A percentile compares a stretch with the other conserved stretches of the same genome.
These are phyloP conservation scores for Cucurbitaria berberidis DNA, from an alignment of 2,329 filamentous ascomycete genomes.

Conservation along the genomic window DNA sequence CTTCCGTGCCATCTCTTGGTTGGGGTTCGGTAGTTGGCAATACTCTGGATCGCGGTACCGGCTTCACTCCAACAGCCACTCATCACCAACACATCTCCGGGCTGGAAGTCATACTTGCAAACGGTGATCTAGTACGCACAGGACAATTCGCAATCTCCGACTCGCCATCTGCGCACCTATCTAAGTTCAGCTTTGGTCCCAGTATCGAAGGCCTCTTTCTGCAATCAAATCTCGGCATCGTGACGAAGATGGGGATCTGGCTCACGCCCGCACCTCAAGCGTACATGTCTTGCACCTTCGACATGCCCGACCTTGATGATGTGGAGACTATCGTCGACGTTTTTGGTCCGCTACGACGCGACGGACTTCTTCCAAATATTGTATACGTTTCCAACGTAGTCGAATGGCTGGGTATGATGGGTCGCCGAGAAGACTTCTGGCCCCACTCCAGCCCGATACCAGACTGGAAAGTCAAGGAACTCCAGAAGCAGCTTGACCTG, in stretches of 20 bases:
- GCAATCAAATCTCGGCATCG: slow-evolving; percentile 60
- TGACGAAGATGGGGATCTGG: slow-evolving; percentile 50
- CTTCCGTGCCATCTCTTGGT: slow-evolving; percentile 40
- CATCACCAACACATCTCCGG: slow-evolving; percentile 49
- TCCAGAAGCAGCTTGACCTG: slow-evolving; percentile 51
- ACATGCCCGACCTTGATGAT: slow-evolving; percentile 55
- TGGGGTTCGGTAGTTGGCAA: slow-evolving; percentile 47
- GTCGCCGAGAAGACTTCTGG: slow-evolving; percentile 54
- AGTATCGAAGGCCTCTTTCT: slow-evolving; percentile 56
- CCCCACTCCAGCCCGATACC: slow-evolving; percentile 53
- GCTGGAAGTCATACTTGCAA: slow-evolving; percentile 46
- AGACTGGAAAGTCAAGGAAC: slow-evolving; percentile 53
- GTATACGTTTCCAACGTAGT: slow-evolving; percentile 56
- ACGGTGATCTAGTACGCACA: slow-evolving; percentile 42
- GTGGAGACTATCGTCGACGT: slow-evolving; percentile 54
- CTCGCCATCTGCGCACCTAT: slow-evolving; percentile 50
- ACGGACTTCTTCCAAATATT: slow-evolving; percentile 52
- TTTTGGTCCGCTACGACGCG: slow-evolving; percentile 53
- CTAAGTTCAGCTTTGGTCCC: slow-evolving; percentile 48
- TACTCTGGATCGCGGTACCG: slow-evolving; percentile 52
- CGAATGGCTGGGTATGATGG: slow-evolving; percentile 55
- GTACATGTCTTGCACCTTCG: slow-evolving; percentile 56
- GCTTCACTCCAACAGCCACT: slow-evolving; percentile 49
- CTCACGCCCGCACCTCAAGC: slow-evolving; percentile 49
- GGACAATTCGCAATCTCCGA: slow-evolving; percentile 51